Evolutionary conservation across 2,329 filamentous ascomycete species (phyloP), one percentile per base, ranked within the genome.

Genomic region (Alternaria arbusti): DNA sequence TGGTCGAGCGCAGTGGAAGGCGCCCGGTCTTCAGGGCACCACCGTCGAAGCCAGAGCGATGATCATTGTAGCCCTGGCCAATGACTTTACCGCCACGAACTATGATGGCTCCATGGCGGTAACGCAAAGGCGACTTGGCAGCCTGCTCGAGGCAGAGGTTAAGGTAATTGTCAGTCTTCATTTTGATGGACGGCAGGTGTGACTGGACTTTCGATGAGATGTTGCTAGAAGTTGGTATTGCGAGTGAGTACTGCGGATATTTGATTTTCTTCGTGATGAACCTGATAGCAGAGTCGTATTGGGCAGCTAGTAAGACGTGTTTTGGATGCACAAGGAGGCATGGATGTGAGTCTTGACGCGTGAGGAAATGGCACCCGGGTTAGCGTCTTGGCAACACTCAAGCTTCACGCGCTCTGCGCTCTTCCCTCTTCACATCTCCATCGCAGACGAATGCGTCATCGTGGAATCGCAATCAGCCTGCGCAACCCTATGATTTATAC

Each of bases 31-130:
- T 86, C 61, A 86, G 74, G 13, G 82, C 79, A 36, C 84, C 83
- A 40, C 84, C 83, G 61, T 86, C 80, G 70, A 83, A 87, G 51
- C 84, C 84, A 25, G 82, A 74, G 54, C 83, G 83, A 68, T 83
- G 81, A 70, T 84, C 82, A 68, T 86, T 86, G 79, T 81, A 84
- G 54, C 84, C 84, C 57, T 82, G 80, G 12, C 85, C 84, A 64
- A 87, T 83, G 67, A 86, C 80, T 69, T 86, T 87, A 55, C 84
- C 84, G 57, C 84, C 84, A 63, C 84, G 84, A 58, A 86, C 83
- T 61, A 86, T 78, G 67, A 86, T 82, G 49, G 81, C 80, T 26
- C 84, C 84, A 73, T 86, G 85, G 63, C 83, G 83, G 65, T 84
- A 83, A 73, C 80, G 82, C 25, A 87, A 82, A 26, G 84, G 82